phyloP scores from a whole-genome alignment of 1,139 yeast species.

The Suhomyces atakaporum region DNA sequence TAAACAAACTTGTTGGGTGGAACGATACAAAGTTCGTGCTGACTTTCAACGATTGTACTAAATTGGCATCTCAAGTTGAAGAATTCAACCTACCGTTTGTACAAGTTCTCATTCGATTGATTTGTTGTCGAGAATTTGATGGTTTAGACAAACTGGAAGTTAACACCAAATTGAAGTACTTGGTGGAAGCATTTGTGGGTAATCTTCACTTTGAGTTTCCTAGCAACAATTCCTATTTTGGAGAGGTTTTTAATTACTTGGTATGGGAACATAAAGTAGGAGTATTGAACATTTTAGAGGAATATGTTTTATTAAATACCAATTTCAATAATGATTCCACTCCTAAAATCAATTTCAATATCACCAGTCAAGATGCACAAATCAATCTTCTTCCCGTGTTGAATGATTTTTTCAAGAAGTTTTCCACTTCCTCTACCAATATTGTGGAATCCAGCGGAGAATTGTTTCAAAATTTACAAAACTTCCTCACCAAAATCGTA shows the following conservation, averaged over 20 bases:
- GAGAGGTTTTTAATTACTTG: conserved; percentile 41
- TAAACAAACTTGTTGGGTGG: conserved; percentile 21
- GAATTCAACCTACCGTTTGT: conserved; percentile 56
- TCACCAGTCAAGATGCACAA: conserved; percentile 1
- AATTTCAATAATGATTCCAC: conserved; percentile 2
- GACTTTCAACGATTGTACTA: conserved; percentile 23
- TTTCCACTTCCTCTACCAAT: conserved; percentile 30
- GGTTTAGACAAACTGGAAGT: conserved; percentile 15
- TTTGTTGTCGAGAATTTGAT: conserved; percentile 22
- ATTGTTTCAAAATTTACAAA: conserved; percentile 22
- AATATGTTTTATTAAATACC: conserved; percentile 25
- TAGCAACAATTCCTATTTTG: conserved; percentile 38
- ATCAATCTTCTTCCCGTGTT: conserved; percentile 30
- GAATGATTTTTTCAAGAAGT: conserved; percentile 43
- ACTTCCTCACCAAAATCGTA: conserved; percentile 16
- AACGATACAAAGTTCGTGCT: conserved; percentile 12
- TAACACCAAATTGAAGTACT: conserved; percentile 15
- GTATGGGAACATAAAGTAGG: conserved; percentile 32
- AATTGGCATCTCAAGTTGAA: conserved; percentile 28
- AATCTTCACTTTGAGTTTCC: conserved; percentile 47
- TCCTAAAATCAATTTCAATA: conserved; percentile 1
- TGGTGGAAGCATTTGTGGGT: conserved; percentile 46
- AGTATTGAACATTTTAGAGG: conserved; percentile 33
- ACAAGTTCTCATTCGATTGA: conserved; percentile 44
- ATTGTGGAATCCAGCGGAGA: conserved; percentile 23